A percentile compares a stretch with the other conserved stretches of the same genome.
Evolutionary conservation across 1,284 basidiomycete genomes (phyloP).

Genomic region (Apiotrichum montevideense): DNA sequence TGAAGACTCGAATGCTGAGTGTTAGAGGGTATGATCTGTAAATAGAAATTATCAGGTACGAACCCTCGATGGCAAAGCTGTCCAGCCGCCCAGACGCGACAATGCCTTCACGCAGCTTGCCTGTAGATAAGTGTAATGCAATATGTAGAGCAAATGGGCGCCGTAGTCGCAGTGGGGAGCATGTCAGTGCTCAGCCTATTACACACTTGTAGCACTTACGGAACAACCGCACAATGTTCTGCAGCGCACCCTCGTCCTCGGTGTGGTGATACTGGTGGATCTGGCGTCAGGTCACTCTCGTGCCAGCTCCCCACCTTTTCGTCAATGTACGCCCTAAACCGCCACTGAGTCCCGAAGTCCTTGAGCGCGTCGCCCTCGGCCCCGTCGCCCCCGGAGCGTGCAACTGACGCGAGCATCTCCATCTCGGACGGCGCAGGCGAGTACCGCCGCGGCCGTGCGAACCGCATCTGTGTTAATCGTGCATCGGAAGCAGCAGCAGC

Average conservation of each 20-base stretch:
- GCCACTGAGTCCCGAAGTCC: constrained; percentile 33
- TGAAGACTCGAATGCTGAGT: constrained; percentile 41
- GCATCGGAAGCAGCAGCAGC: no score
- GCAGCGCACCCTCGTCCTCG: constrained; percentile 34
- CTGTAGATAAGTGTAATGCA: constrained; percentile 11
- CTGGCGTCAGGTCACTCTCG: background rate
- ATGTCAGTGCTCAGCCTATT: no score
- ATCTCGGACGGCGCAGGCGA: constrained; percentile 21
- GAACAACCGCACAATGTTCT: constrained; percentile 40
- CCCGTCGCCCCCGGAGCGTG: constrained; percentile 39
- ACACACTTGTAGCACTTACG: constrained; percentile 19
- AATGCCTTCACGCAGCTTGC: constrained; percentile 45
- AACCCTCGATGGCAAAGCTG: constrained; percentile 42
- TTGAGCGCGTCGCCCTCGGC: constrained; percentile 45
- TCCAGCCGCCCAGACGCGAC: constrained; percentile 40
- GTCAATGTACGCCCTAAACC: constrained; percentile 40
- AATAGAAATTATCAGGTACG: background rate
- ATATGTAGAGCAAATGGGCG: no score
- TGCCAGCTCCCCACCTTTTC: constrained; percentile 27
- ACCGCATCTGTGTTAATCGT: no score
- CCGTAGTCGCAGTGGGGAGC: no score
- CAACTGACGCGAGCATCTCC: constrained; percentile 37
- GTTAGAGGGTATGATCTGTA: no score
- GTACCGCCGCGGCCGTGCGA: background rate
- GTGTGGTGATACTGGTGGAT: constrained; percentile 10